A percentile compares a stretch with the other conserved stretches of the same genome.
phyloP scores from a whole-genome alignment of 805 yeast species.

The Isabelozyma pseudorhagii region DNA sequence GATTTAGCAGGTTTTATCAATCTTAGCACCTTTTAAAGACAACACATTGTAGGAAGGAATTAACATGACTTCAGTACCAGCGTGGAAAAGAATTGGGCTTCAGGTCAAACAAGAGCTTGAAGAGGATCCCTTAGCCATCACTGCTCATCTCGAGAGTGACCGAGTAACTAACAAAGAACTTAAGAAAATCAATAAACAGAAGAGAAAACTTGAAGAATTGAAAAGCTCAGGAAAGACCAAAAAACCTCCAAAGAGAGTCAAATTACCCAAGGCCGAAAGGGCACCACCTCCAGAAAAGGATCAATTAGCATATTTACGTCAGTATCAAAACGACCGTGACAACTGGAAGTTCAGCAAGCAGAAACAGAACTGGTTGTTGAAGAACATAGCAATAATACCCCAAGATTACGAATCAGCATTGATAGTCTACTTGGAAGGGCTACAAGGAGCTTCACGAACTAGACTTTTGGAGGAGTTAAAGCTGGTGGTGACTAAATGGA shows the following conservation, averaged over 20 bases:
- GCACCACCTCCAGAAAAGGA: conserved; percentile 75
- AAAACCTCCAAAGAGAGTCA: conserved; percentile 68
- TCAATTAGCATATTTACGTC: conserved; percentile 63
- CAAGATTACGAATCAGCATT: conserved; percentile 51
- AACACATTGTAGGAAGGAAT: neutral
- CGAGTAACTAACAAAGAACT: conserved; percentile 40
- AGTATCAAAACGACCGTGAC: conserved; percentile 50
- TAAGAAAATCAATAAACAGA: conserved; percentile 37
- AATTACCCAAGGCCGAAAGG: conserved; percentile 65
- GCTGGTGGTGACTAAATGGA: conserved; percentile 54
- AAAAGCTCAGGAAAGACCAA: conserved; percentile 13
- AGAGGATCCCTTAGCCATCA: conserved; percentile 43
- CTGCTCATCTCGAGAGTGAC: conserved; percentile 44
- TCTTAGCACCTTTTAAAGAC: neutral
- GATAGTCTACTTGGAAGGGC: conserved; percentile 49
- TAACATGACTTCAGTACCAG: conserved; percentile 44
- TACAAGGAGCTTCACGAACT: conserved; percentile 69
- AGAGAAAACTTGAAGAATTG: conserved; percentile 19
- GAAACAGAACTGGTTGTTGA: conserved; percentile 82
- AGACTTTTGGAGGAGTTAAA: conserved; percentile 51
- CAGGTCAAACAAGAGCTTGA: conserved; percentile 49
- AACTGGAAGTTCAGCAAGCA: conserved; percentile 85
- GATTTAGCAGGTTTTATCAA: neutral
- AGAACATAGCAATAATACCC: conserved; percentile 54
- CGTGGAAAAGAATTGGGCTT: conserved; percentile 80